Base-by-base conservation (phyloP, 148 eudicot genomes). In the Rheum nobile region DNA sequence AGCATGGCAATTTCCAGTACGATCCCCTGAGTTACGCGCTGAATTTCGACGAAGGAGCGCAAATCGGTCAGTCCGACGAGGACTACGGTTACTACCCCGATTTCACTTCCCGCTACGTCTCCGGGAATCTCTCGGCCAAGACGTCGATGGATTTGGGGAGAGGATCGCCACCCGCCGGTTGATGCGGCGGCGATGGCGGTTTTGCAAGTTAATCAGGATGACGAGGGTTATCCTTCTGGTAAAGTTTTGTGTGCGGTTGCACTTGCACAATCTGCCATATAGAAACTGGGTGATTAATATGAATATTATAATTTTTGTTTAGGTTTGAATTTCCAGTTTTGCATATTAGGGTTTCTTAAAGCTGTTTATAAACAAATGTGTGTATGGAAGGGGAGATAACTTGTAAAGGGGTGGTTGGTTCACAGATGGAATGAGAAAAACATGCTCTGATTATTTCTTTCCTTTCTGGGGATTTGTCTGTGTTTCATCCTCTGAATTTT, bases 1-100 rank as follows among this genome's bases (percentile, higher is more conserved):
- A 47, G 70, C 35, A 79, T 9, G 78, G 41, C 43, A 87, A 84
- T 48, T 88, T 84, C 72, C 88, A 85, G 71, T 92, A 92, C 72
- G 97, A 92, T 68, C 83, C 96, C 0, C 21, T 92, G 61, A 88
- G 91, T 67, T 92, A 92, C 78, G 79, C 92, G 14, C 83, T 92
- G 65, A 92, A 92, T 44, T 92, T 92, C 71, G 97, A 92, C 46
- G 90, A 92, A 5, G 93, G 89, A 0, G 79, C 84, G 75, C 83
- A 84, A 14, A 79, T 46, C 63, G 77, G 77, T 43, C 46, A 84
- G 79, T 63, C 37, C 2, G 83, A 73, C 0, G 86, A 75, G 42
- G 88, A 83, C 34, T 72, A 70, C 29, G 83, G 76, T 14, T 19
- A 71, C 75, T 82, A 76, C 14, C 82, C 85, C 16, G 80, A 82